A percentile compares a stretch with the other conserved stretches of the same genome.
Evolutionary conservation across 306 rosid genomes (phyloP).

Genomic region (Ammopiptanthus mongolicus): DNA sequence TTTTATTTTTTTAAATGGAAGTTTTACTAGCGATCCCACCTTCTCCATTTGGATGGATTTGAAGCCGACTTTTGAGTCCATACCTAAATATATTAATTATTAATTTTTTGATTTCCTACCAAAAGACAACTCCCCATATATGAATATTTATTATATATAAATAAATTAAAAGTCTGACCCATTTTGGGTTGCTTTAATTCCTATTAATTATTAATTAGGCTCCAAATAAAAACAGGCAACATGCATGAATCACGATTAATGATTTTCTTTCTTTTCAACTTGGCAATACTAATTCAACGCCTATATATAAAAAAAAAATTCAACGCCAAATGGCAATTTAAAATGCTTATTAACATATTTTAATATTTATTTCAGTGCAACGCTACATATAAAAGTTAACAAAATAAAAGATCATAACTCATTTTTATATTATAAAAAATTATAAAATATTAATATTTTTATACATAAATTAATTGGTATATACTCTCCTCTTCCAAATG

Average conservation of each 20-base stretch:
- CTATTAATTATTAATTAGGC: background rate
- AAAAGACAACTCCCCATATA: background rate
- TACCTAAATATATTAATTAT: background rate
- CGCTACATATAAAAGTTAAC: background rate
- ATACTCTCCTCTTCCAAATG: background rate
- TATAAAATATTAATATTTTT: too few species aligned
- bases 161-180: background rate
- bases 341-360: background rate
- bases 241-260: background rate
- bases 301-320: too few species aligned
- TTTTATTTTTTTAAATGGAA: background rate
- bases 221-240: background rate
- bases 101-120: background rate
- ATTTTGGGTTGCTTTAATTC: background rate
- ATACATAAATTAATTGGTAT: background rate
- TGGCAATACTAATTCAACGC: background rate
- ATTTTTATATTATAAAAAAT: background rate
- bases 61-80: background rate
- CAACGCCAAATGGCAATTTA: background rate
- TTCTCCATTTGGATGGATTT: conserved; percentile 27
- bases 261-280: background rate
- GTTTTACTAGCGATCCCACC: background rate
- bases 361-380: background rate
- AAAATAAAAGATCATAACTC: background rate
- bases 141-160: too few species aligned